Evolutionary conservation across 2,329 filamentous ascomycete species (phyloP).

Genomic region (Ophioceras dolichostomum): DNA sequence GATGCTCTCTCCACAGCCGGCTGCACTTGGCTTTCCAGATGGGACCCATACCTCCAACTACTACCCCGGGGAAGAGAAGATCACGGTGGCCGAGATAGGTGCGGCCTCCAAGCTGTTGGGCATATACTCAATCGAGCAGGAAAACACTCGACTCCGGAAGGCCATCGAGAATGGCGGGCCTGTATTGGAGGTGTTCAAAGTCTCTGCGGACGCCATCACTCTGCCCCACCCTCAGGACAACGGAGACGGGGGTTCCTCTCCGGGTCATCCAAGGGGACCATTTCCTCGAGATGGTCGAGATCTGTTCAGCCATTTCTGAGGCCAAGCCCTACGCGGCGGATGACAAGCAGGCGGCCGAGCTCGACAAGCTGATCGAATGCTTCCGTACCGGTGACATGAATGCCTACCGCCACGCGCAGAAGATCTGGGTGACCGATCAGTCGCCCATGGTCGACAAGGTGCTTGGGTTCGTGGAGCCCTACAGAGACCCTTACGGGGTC

Average conservation of each 20-base stretch:
- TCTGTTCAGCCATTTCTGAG: conserved; percentile 51
- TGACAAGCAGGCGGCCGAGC: conserved; percentile 61
- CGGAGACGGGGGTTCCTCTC: conserved; percentile 56
- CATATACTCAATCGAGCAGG: conserved; percentile 52
- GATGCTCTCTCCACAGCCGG: conserved; percentile 52
- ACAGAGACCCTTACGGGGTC: conserved; percentile 69
- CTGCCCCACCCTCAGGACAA: conserved; percentile 47
- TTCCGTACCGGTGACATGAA: conserved; percentile 64
- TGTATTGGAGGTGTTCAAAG: conserved; percentile 61
- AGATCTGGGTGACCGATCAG: conserved; percentile 74
- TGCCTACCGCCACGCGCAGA: conserved; percentile 68
- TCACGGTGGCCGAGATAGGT: conserved; percentile 64
- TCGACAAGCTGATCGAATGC: conserved; percentile 60
- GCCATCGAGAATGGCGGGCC: conserved; percentile 29
- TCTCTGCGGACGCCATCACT: conserved; percentile 55
- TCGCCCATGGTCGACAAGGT: conserved; percentile 70
- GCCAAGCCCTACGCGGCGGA: conserved; percentile 61
- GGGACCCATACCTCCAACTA: conserved; percentile 66
- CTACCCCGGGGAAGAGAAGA: conserved; percentile 57
- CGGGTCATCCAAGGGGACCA: conserved; percentile 67
- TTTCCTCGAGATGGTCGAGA: conserved; percentile 55
- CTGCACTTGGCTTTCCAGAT: conserved; percentile 61
- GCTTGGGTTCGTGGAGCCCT: conserved; percentile 77
- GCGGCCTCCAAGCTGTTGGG: conserved; percentile 60
- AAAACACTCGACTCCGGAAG: conserved; percentile 69